Evolutionary conservation across 495 filamentous ascomycete genomes (phyloP), one percentile per base, ranked within the genome.

Genomic region (Hyaloscypha finlandica): DNA sequence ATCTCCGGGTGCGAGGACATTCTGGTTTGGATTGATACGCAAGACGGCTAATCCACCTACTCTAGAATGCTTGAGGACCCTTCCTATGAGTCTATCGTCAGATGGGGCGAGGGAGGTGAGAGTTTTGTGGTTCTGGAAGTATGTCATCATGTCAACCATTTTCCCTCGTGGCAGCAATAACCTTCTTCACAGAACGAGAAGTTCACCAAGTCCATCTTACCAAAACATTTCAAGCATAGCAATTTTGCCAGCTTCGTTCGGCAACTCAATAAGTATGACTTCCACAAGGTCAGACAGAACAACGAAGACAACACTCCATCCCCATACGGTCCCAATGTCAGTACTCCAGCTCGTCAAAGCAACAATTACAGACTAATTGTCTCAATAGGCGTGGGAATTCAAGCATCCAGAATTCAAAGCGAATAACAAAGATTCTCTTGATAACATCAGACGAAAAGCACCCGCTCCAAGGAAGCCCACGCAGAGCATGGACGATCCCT

Each of bases 171-270:
- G 42, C 53, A 52, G 25, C 64, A 59, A 53, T 67, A 42, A 68
- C 66, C 61, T 35, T 30, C 57, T 37, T 11, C 61, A 30, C 76
- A 97, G 95, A 97, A 95, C 77, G 96, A 98, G 74, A 95, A 96
- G 77, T 99, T 99, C 74, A 98, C 95, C 55, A 98, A 97, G 77
- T 89, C 90, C 58, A 97, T 99, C 70, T 84, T 99, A 22, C 96
- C 95, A 0, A 97, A 97, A 75, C 95, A 99, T 75, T 98, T 98
- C 84, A 99, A 98, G 80, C 94, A 98, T 78, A 96, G 92, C 86
- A 99, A 99, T 76, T 98, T 99, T 77, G 95, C 96, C 52, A 97
- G 93, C 80, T 99, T 99, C 71, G 95, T 99, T 53, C 91, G 95
- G 71, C 95, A 99, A 77, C 81, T 99, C 58, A 99, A 99, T 82